A percentile compares a stretch with the other conserved stretches of the same genome.
These are phyloP conservation scores for Nakataea oryzae DNA, from an alignment of 2,329 filamentous ascomycete genomes.

Conservation along the genomic window DNA sequence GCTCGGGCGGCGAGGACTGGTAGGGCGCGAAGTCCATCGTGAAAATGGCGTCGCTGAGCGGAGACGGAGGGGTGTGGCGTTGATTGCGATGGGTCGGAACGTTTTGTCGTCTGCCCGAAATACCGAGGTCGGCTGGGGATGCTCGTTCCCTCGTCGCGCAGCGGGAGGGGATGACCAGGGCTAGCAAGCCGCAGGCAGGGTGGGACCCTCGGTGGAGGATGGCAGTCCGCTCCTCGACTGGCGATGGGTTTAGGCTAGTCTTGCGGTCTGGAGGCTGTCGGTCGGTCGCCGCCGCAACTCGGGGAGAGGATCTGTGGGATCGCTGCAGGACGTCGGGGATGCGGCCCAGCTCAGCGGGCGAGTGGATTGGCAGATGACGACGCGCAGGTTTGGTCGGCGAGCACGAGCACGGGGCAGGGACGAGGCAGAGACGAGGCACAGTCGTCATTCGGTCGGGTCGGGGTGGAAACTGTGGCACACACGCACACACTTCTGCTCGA, in stretches of 20 bases:
- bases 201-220: no score
- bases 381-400: no score
- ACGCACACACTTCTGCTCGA: no score
- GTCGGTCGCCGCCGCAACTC: neutral
- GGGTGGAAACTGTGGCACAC: neutral
- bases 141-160: neutral
- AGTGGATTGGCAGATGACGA: neutral
- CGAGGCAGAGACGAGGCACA: neutral
- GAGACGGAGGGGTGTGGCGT: neutral
- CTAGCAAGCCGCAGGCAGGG: neutral
- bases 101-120: neutral
- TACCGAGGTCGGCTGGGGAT: neutral
- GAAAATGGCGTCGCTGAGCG: neutral
- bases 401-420: no score
- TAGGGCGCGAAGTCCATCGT: conserved; percentile 94
- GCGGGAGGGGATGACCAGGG: neutral
- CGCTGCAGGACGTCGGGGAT: neutral
- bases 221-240: neutral
- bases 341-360: no score
- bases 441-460: neutral
- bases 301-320: neutral
- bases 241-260: neutral
- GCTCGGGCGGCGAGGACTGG: conserved; percentile 83
- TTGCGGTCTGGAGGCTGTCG: neutral
- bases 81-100: neutral